phyloP scores from a whole-genome alignment of 345 rosid species.

The Gossypium rotundifolium region DNA sequence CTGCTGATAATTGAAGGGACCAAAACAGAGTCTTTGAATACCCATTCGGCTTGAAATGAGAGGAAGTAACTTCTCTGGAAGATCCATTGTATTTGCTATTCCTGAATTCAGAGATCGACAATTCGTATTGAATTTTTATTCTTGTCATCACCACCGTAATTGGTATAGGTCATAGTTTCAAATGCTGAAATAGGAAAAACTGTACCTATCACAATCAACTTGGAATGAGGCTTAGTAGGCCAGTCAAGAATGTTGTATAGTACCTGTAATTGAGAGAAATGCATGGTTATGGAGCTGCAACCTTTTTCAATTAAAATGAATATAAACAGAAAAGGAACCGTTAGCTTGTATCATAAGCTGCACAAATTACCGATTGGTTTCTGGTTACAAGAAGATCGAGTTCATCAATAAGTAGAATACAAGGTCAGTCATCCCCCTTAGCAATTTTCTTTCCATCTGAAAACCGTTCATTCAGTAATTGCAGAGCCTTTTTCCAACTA shows the following conservation, averaged over 20 bases:
- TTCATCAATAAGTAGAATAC: slow-evolving; percentile 92
- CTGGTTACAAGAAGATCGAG: slow-evolving; percentile 95
- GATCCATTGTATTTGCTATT: slow-evolving; percentile 98
- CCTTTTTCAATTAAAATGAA: neutral
- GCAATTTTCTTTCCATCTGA: slow-evolving; percentile 54
- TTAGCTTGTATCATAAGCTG: slow-evolving; percentile 10
- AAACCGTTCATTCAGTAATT: slow-evolving; percentile 70
- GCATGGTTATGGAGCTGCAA: neutral
- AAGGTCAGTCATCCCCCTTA: slow-evolving; percentile 62
- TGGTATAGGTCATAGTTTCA: neutral
- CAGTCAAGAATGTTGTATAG: slow-evolving; percentile 90
- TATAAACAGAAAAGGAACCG: neutral
- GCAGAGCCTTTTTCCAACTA: slow-evolving; percentile 88
- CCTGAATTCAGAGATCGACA: slow-evolving; percentile 35
- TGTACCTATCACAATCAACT: slow-evolving; percentile 71
- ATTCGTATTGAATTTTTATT: neutral
- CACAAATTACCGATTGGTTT: slow-evolving; percentile 69
- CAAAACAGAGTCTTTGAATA: slow-evolving; percentile 91
- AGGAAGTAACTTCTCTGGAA: slow-evolving; percentile 95
- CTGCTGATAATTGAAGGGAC: slow-evolving; percentile 85
- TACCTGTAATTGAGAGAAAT: slow-evolving; percentile 36
- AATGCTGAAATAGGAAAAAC: neutral
- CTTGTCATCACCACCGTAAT: neutral
- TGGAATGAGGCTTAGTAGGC: slow-evolving; percentile 88
- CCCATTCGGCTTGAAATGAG: slow-evolving; percentile 97